Evolutionary conservation across 2,329 filamentous ascomycete genomes (phyloP).

Genomic region (Microsporum ferrugineum): DNA sequence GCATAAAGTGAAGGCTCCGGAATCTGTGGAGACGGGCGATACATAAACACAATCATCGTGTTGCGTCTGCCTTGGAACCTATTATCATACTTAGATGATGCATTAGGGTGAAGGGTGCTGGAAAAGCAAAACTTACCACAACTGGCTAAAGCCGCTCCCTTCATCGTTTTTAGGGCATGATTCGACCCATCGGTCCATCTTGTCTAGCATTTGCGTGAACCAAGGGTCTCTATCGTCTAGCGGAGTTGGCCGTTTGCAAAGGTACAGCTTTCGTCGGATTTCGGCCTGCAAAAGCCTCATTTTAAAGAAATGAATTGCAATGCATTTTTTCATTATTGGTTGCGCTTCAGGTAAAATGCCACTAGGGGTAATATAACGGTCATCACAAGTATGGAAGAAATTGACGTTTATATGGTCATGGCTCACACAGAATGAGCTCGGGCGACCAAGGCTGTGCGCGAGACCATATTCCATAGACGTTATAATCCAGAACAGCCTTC

Average conservation of each 20-base stretch:
- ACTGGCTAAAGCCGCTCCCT: conserved; percentile 60
- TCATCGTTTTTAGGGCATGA: conserved; percentile 60
- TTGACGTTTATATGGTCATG: conserved; percentile 74
- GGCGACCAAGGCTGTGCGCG: conserved; percentile 75
- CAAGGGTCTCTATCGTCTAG: conserved; percentile 72
- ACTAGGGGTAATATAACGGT: conserved; percentile 66
- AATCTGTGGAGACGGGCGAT: conserved; percentile 83
- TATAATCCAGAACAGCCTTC: conserved; percentile 78
- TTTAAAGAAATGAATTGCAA: conserved; percentile 85
- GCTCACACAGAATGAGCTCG: conserved; percentile 70
- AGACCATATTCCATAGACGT: conserved; percentile 81
- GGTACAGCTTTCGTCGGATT: conserved; percentile 74
- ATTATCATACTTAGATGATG: conserved; percentile 23
- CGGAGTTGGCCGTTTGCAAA: conserved; percentile 67
- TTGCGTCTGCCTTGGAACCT: conserved; percentile 62
- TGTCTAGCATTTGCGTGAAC: conserved; percentile 69
- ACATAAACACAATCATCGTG: conserved; percentile 78
- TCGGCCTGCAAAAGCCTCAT: conserved; percentile 83
- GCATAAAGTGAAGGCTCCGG: conserved; percentile 71
- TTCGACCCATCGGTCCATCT: conserved; percentile 68
- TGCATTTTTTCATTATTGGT: conserved; percentile 68
- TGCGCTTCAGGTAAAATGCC: conserved; percentile 61
- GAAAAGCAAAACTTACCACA: conserved; percentile 51
- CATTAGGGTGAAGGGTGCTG: conserved; percentile 15
- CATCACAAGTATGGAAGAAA: conserved; percentile 72